Evolutionary conservation across 73 alveolate genomes (phyloP), one percentile per base, ranked within the genome.

Genomic region (Durusdinium trenchii): DNA sequence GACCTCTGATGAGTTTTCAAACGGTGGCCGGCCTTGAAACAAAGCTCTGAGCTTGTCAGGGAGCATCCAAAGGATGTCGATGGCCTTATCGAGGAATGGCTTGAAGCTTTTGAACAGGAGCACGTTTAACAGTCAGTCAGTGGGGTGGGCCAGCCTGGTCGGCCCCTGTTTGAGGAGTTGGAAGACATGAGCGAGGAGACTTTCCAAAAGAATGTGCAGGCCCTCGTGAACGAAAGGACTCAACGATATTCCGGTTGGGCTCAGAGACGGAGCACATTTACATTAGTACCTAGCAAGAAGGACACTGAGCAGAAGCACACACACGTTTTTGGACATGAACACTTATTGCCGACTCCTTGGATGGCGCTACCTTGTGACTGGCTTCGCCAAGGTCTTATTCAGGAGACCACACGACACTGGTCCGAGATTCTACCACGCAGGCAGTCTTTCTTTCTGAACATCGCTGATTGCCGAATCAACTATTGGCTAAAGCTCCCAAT

Each of bases 371-470:
- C 28, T 54, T 54, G 64, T 54, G 64, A 20, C 20, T 35, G 42
- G 9, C 42, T 28, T 64, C 79, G 42, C 79, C 36, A 23, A 83
- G 93, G 93, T 83, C 35, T 86, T 20, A 69, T 57, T 26, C 67
- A 48, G 69, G 81, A 93, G 93, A 79, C 85, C 60, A 75, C 99
- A 40, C 90, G 99, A 32, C 99, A 93, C 81, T 93, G 99, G 99
- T 61, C 99, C 20, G 99, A 93, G 99, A 93, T 93, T 26, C 50
- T 76, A 9, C 99, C 99, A 26, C 91, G 92, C 62, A 79, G 99
- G 83, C 6, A 60, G 12, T 57, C n/a, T n/a, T n/a, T n/a, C n/a
- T n/a, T n/a, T n/a, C n/a, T 57, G 61, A 42, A 16, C 35, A 35
- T 35, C 51, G n/a, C 30, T 35, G 51, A 71, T 6, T 6, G 7